Conservation (phyloP, 768 basidiomycete genomes). For the Agrocybe chaxingu region DNA sequence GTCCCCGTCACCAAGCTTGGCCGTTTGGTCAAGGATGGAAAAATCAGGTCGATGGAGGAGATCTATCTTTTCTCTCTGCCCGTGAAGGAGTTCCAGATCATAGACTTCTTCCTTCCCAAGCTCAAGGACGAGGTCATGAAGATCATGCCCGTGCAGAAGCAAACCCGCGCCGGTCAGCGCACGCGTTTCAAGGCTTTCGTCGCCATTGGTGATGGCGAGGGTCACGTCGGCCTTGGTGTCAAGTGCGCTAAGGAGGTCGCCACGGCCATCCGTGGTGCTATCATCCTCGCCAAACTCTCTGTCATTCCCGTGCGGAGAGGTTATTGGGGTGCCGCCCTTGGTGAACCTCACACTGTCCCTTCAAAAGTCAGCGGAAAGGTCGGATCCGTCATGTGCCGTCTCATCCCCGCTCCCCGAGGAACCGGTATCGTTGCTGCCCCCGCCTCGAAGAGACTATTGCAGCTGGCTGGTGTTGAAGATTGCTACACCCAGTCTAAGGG, state of each 20-base stretch:
- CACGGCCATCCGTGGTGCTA: constrained; percentile 98
- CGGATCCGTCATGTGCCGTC: constrained; percentile 98
- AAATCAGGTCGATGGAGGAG: constrained; percentile 99
- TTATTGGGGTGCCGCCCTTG: constrained; percentile 99
- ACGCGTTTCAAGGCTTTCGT: constrained; percentile 99
- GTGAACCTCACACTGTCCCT: constrained; percentile 98
- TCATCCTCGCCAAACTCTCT: constrained; percentile 97
- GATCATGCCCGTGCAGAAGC: constrained; percentile 99
- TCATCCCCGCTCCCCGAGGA: constrained; percentile 97
- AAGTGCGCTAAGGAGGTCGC: constrained; percentile 99
- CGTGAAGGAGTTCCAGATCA: constrained; percentile 99
- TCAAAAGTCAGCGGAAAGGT: constrained; percentile 98
- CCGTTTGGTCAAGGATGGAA: constrained; percentile 98
- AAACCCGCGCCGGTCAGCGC: constrained; percentile 98
- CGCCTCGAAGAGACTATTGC: constrained; percentile 92
- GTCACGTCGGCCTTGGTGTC: constrained; percentile 98
- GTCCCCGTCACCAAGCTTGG: constrained; percentile 98
- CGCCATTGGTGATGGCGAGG: constrained; percentile 97
- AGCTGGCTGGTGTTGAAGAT: constrained; percentile 97
- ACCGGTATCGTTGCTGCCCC: constrained; percentile 99
- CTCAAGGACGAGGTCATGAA: constrained; percentile 99
- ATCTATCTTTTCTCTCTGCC: constrained; percentile 99
- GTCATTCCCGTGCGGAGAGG: constrained; percentile 98
- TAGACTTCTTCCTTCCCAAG: constrained; percentile 98
- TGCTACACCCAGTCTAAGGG: constrained; percentile 98